Evolutionary conservation across 2,329 filamentous ascomycete species (phyloP).

Genomic region (Microdochium paspali): DNA sequence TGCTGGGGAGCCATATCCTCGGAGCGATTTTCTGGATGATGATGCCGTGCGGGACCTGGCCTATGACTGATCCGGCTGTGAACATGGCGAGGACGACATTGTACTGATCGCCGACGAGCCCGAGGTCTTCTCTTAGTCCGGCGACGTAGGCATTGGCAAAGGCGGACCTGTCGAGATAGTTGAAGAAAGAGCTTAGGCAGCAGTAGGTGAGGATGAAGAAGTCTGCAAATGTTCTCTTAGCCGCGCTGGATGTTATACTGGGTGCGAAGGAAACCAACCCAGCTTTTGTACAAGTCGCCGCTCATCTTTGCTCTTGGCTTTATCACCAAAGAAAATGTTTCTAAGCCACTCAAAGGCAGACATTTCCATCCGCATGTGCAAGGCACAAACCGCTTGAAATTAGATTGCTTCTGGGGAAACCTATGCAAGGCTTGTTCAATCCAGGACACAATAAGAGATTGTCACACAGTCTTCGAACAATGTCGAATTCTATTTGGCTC

Average conservation of each 20-base stretch:
- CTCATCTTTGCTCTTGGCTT: conserved; percentile 12
- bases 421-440: too few species aligned
- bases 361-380: neutral
- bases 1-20: conserved; percentile 34
- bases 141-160: conserved; percentile 33
- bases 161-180: conserved; percentile 31
- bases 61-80: conserved; percentile 21
- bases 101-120: conserved; percentile 26
- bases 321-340: neutral
- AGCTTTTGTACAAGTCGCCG: conserved; percentile 17
- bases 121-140: conserved; percentile 26
- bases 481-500: too few species aligned
- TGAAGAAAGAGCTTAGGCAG: conserved; percentile 24
- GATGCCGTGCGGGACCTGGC: conserved; percentile 32
- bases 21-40: conserved; percentile 38
- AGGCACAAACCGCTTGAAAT: neutral
- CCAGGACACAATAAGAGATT: too few species aligned
- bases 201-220: conserved; percentile 25
- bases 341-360: neutral
- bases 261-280: conserved; percentile 6
- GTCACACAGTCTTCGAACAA: too few species aligned
- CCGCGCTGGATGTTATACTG: neutral
- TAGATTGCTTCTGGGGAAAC: too few species aligned
- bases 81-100: conserved; percentile 31
- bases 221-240: conserved; percentile 6